Conservation (phyloP, 805 yeast genomes). For the Hanseniaspora guilliermondii region DNA sequence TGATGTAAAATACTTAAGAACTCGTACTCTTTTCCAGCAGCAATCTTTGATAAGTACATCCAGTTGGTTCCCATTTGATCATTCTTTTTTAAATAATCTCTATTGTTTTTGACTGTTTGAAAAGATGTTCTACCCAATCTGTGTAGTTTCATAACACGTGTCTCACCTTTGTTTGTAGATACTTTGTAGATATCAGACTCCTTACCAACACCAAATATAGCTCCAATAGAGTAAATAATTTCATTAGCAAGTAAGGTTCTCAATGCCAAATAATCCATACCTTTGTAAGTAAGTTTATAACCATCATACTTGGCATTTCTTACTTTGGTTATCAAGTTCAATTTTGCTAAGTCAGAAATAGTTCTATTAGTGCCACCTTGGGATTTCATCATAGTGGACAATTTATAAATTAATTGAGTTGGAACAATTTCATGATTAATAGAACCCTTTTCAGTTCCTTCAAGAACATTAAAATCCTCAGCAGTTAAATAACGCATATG, state of each 20-base stretch:
- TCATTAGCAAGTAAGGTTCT: constrained; percentile 68
- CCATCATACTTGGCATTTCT: constrained; percentile 95
- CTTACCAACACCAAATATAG: constrained; percentile 90
- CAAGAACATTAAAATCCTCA: constrained; percentile 81
- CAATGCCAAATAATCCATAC: constrained; percentile 85
- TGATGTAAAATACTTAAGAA: constrained; percentile 67
- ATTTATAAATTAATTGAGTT: constrained; percentile 62
- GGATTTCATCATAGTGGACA: constrained; percentile 58
- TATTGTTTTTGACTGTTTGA: constrained; percentile 78
- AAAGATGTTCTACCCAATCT: constrained; percentile 90
- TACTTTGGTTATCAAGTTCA: constrained; percentile 60
- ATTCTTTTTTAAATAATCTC: constrained; percentile 69
- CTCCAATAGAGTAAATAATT: constrained; percentile 65
- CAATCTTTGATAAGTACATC: constrained; percentile 83
- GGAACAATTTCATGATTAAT: constrained; percentile 93
- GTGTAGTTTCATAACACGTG: constrained; percentile 75
- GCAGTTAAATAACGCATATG: constrained; percentile 86
- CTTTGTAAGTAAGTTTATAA: constrained; percentile 73
- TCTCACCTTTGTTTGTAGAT: constrained; percentile 51
- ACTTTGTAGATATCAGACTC: constrained; percentile 90
- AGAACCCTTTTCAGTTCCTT: constrained; percentile 83
- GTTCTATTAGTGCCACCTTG: constrained; percentile 65
- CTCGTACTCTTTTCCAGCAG: constrained; percentile 85
- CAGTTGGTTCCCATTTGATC: constrained; percentile 59
- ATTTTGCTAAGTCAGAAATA: constrained; percentile 75